Evolutionary conservation across 225 moss, liverwort and hornwort genomes (phyloP), one percentile per base, ranked within the genome.

Genomic region (Pseudoscleropodium purum): DNA sequence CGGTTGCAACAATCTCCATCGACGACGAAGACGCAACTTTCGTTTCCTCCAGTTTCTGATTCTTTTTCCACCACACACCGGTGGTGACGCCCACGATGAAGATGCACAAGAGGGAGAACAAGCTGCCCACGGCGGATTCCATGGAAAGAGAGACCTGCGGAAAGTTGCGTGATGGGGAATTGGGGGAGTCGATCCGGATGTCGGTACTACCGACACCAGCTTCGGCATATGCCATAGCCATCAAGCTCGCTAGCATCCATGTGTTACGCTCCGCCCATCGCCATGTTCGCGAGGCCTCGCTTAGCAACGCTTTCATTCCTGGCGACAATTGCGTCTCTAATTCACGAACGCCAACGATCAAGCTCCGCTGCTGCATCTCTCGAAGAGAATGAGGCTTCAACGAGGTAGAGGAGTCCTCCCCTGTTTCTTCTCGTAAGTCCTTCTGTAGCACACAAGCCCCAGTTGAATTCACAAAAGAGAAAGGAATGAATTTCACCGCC

Each of bases 211-310:
- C 33, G 51, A 89, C 33, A 13, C 47, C n/a, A 23, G 82, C 81
- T 23, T 92, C 93, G 64, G 88, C 94, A 59, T 91, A 90, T 69
- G 87, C 91, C 92, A 94, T 67, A 14, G 91, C 93, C 88, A 94
- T 89, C 91, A 93, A 86, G 90, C 85, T 92, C 78, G 82, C 94
- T 12, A 94, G 85, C 88, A 94, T 84, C 94, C 93, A 93, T 1
- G 87, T 90, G 82, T 93, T 94, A 82, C 90, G 41, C 86, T 90
- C 94, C 70, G 80, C 91, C 94, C 93, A 93, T 68, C 90, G 86
- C 94, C 93, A 93, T 20, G 91, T 93, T 82, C 92, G 88, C 90
- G 92, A 90, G 45, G 92, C 86, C 86, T 94, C 94, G 47, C 88
- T 87, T 7, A 90, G 61, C 59, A 93, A 15, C 59, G 51, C 54